phyloP scores from a whole-genome alignment of 2,329 filamentous ascomycete species.

The Trichoderma breve region DNA sequence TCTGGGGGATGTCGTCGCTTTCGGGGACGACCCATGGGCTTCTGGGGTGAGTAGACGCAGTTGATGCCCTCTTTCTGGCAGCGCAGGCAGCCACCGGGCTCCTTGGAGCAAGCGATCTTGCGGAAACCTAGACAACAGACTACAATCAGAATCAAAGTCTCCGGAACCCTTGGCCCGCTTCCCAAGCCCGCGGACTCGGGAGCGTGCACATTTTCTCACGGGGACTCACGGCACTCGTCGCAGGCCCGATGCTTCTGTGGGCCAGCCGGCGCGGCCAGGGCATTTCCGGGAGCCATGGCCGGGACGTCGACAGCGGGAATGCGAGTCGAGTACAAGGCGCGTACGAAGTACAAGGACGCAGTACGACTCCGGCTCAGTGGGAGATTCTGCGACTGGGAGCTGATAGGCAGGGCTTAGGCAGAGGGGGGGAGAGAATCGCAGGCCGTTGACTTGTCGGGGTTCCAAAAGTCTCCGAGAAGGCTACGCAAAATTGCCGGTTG shows the following conservation, averaged over 20 bases:
- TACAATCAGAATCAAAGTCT: constrained; percentile 28
- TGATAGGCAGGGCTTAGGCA: constrained; percentile 9
- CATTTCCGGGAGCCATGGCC: constrained; percentile 27
- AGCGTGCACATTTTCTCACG: neutral
- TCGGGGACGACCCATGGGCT: constrained; percentile 63
- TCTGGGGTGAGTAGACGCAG: constrained; percentile 64
- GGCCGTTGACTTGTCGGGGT: neutral
- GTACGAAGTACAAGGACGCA: neutral
- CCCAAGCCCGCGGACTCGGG: neutral
- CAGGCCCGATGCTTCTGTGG: constrained; percentile 57
- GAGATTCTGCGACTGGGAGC: neutral
- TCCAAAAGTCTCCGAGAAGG: constrained; percentile 15
- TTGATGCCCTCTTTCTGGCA: constrained; percentile 55
- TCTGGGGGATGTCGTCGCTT: constrained; percentile 49
- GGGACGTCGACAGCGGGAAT: neutral
- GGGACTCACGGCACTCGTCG: constrained; percentile 62
- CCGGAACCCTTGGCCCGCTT: constrained; percentile 22
- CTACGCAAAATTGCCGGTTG: constrained; percentile 6
- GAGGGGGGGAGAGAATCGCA: neutral
- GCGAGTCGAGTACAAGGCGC: neutral
- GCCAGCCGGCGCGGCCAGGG: constrained; percentile 20
- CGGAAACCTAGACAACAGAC: constrained; percentile 48
- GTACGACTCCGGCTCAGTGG: constrained; percentile 3
- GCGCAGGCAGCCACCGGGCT: constrained; percentile 56
- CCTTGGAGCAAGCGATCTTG: constrained; percentile 65